phyloP scores from a whole-genome alignment of 2,329 filamentous ascomycete species.

The Clarireedia monteithiana region DNA sequence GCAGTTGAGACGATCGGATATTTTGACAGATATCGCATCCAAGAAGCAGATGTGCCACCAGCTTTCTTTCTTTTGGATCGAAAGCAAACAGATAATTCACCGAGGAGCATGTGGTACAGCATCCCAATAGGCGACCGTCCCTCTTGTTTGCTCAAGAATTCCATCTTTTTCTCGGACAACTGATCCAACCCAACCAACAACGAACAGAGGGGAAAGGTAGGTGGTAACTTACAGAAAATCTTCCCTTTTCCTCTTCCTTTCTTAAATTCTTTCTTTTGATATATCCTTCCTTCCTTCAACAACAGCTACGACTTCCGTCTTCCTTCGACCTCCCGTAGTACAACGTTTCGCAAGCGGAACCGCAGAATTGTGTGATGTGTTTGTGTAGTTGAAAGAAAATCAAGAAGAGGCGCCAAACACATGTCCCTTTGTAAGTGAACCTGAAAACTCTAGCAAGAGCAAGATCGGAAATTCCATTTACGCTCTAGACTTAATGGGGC shows the following conservation, averaged over 20 bases:
- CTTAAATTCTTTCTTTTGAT: constrained; percentile 8
- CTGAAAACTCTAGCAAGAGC: neutral
- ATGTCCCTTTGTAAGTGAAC: neutral
- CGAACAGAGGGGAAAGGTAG: neutral
- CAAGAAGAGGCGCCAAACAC: neutral
- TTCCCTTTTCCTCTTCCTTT: constrained; percentile 3
- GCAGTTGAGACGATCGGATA: constrained; percentile 7
- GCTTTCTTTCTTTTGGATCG: constrained; percentile 1
- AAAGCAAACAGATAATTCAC: neutral
- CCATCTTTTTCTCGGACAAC: too few species aligned
- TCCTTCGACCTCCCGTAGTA: constrained; percentile 27
- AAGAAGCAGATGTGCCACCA: constrained; percentile 17
- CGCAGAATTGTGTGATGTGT: constrained; percentile 17
- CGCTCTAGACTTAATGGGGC: neutral
- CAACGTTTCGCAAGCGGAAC: constrained; percentile 20
- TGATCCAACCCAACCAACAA: neutral
- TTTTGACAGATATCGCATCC: constrained; percentile 2
- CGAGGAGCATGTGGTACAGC: neutral
- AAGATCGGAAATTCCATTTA: neutral
- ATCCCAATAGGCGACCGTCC: too few species aligned
- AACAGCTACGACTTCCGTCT: constrained; percentile 24
- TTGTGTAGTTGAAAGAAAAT: neutral
- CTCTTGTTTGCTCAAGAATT: too few species aligned
- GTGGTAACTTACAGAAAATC: neutral
- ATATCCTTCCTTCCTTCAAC: constrained; percentile 22